phyloP scores from a whole-genome alignment of 2,329 filamentous ascomycete genomes.

The Aureobasidium vineae region DNA sequence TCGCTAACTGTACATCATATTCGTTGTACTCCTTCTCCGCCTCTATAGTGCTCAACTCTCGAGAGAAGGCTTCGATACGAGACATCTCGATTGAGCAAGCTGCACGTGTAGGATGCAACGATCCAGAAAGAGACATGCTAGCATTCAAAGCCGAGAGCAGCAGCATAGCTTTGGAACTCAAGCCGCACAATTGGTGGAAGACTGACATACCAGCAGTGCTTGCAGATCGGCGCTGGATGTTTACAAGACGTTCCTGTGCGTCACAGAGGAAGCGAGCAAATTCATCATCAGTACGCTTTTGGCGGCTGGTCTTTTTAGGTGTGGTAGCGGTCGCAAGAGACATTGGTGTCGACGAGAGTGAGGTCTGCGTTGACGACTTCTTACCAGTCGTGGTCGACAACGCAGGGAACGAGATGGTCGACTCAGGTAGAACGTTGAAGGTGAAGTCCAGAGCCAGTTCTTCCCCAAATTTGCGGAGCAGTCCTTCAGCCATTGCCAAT shows the following conservation, averaged over 20 bases:
- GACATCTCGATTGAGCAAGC: slow-evolving; percentile 38
- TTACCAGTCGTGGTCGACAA: slow-evolving; percentile 41
- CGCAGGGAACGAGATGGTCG: slow-evolving; percentile 82
- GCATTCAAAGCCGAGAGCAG: slow-evolving; percentile 42
- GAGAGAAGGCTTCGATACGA: slow-evolving; percentile 21
- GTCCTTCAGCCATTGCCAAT: slow-evolving; percentile 20
- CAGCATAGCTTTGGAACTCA: slow-evolving; percentile 41
- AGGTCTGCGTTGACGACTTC: slow-evolving; percentile 21
- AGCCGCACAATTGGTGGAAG: slow-evolving; percentile 52
- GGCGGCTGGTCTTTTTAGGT: slow-evolving; percentile 26
- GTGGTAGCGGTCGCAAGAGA: slow-evolving; percentile 2
- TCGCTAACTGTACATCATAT: not conserved
- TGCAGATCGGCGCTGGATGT: slow-evolving; percentile 58
- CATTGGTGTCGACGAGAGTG: slow-evolving; percentile 33
- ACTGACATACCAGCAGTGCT: slow-evolving; percentile 56
- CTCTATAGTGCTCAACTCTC: slow-evolving; percentile 16
- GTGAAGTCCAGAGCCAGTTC: slow-evolving; percentile 50
- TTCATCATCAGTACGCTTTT: slow-evolving; percentile 30
- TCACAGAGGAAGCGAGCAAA: slow-evolving; percentile 62
- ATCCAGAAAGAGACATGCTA: slow-evolving; percentile 34
- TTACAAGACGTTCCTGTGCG: slow-evolving; percentile 64
- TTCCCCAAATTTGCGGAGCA: slow-evolving; percentile 12
- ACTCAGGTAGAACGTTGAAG: slow-evolving; percentile 87
- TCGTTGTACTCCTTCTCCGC: slow-evolving; percentile 3
- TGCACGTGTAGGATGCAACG: slow-evolving; percentile 42